Conservation (phyloP, 495 filamentous ascomycete species). For the Penicillium ochrochloron region DNA sequence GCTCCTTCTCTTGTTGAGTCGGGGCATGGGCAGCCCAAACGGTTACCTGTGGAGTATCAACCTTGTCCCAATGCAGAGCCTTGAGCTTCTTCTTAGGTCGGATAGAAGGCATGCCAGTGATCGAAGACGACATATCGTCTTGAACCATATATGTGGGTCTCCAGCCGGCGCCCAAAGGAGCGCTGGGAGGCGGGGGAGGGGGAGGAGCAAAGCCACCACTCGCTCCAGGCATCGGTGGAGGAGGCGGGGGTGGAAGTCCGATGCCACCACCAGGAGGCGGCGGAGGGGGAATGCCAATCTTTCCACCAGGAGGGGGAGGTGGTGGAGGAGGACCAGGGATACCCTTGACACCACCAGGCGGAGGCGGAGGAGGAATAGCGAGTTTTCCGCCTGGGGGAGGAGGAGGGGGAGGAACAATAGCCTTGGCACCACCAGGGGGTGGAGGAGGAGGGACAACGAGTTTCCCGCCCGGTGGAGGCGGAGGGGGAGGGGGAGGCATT, state of each 20-base stretch:
- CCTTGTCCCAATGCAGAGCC: conserved; percentile 98
- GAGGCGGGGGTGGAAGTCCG: conserved; percentile 56
- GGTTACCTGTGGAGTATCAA: conserved; percentile 90
- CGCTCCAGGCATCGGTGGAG: conserved; percentile 54
- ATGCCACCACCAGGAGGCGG: conserved; percentile 48
- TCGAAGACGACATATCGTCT: conserved; percentile 40
- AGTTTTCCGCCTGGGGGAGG: conserved; percentile 47
- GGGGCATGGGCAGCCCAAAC: conserved; percentile 91
- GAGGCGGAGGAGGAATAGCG: conserved; percentile 45
- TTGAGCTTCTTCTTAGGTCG: conserved; percentile 99
- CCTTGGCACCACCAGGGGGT: conserved; percentile 48
- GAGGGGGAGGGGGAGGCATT: conserved; percentile 54
- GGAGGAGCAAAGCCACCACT: conserved; percentile 46
- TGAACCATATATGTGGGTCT: conserved; percentile 55
- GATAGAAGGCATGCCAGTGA: conserved; percentile 69
- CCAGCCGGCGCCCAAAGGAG: conserved; percentile 62
- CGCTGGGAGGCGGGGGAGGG: conserved; percentile 62
- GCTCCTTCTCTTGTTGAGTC: conserved; percentile 80
- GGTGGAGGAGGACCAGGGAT: conserved; percentile 41
- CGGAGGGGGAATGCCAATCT: conserved; percentile 2
- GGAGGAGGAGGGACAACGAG: conserved; percentile 32
- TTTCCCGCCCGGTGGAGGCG: conserved; percentile 42
- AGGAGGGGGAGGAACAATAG: conserved; percentile 52
- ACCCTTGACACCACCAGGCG: conserved; percentile 41
- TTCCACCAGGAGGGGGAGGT: conserved; percentile 24